These are phyloP conservation scores for Posidonia oceanica DNA, from an alignment of 116 monocot genomes.

Conservation along the genomic window DNA sequence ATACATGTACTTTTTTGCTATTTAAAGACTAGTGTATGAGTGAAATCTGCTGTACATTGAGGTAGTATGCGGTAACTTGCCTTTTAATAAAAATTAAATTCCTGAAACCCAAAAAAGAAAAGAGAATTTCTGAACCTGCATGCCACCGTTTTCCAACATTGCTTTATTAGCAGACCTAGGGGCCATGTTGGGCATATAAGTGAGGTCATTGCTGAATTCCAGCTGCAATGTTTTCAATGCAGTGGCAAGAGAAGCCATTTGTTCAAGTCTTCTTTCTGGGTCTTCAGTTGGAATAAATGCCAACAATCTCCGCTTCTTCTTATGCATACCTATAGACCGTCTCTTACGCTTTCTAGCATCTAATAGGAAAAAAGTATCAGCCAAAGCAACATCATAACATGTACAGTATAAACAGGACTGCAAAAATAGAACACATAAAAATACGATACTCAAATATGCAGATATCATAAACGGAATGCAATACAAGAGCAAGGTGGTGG, in stretches of 20 bases:
- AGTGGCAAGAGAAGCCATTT: constrained; percentile 80
- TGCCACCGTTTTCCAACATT: constrained; percentile 58
- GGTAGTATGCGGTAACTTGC: no score
- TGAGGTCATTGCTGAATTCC: constrained; percentile 77
- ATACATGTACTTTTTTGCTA: no score
- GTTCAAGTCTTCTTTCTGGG: constrained; percentile 38
- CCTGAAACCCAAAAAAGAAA: background rate
- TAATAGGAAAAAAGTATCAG: background rate
- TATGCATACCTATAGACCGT: constrained; percentile 39
- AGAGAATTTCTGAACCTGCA: constrained; percentile 46
- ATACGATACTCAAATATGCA: no score
- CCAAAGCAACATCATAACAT: no score
- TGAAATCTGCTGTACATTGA: no score
- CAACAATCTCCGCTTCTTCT: constrained; percentile 64
- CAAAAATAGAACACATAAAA: no score
- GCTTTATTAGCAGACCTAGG: constrained; percentile 46
- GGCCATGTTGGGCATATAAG: constrained; percentile 62
- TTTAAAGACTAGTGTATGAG: no score
- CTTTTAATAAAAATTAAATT: no score
- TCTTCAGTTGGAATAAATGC: constrained; percentile 55
- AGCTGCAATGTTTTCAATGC: constrained; percentile 53
- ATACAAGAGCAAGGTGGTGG: no score
- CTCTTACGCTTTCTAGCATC: constrained; percentile 50
- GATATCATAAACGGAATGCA: no score
- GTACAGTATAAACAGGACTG: no score